Conservation (phyloP, 1,284 basidiomycete species). For the Paramarasmius palmivorus region DNA sequence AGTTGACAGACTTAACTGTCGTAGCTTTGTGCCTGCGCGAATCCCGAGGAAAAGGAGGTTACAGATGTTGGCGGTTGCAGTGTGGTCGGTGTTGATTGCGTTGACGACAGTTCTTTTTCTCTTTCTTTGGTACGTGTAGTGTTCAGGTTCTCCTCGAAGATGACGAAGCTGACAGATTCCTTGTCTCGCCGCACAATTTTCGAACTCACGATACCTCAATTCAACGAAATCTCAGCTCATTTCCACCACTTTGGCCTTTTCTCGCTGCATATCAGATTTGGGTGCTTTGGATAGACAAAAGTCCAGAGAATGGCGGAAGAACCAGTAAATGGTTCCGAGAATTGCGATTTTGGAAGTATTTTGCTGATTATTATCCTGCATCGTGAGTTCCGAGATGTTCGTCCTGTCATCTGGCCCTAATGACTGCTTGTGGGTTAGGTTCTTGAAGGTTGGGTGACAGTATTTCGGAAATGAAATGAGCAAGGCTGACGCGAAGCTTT, state of each 20-base stretch:
- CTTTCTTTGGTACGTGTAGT: conserved; percentile 68
- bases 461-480: not conserved
- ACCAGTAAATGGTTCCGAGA: conserved; percentile 78
- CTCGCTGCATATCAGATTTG: conserved; percentile 84
- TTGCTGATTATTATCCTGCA: conserved; percentile 92
- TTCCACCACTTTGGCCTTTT: conserved; percentile 88
- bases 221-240: conserved; percentile 67
- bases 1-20: not conserved
- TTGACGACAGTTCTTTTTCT: conserved; percentile 74
- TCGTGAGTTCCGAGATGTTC: conserved; percentile 56
- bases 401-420: conserved; percentile 8
- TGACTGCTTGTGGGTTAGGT: conserved; percentile 35
- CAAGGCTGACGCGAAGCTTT: conserved; percentile 10
- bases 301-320: conserved; percentile 79
- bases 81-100: conserved; percentile 84
- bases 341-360: conserved; percentile 77
- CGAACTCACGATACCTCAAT: conserved; percentile 3
- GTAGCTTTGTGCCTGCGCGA: conserved; percentile 70
- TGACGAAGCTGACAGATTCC: not conserved
- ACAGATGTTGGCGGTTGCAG: conserved; percentile 84
- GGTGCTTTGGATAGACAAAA: conserved; percentile 74
- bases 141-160: not conserved
- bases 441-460: conserved; percentile 52
- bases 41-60: conserved; percentile 80
- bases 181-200: conserved; percentile 10